Base-by-base conservation (phyloP, 2,329 filamentous ascomycete species). In the Xylariaceae sp. region DNA sequence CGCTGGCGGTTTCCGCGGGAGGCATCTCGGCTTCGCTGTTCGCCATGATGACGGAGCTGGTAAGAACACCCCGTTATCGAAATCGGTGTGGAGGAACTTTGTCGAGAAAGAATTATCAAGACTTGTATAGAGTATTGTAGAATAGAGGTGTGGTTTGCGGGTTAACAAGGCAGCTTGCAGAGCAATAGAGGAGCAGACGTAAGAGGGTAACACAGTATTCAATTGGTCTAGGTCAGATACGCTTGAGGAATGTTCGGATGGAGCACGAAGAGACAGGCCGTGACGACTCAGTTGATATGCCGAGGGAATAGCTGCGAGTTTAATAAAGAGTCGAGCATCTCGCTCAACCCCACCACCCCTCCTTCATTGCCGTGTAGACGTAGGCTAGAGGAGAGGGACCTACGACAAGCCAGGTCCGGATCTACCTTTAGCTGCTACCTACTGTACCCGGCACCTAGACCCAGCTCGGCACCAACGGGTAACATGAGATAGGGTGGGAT, bases 1-100 rank as follows among this genome's bases (percentile, higher is more conserved):
- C 86, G 73, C 88, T 87, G 78, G 96, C 91, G 64, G 81, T 79
- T 64, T 84, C 78, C 60, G 76, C 55, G 33, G 65, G 61, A n/a
- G 67, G 63, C n/a, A 65, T 54, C 13, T 67, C 64, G 11, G 26
- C 35, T 47, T 39, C 49, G 18, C 44, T 52, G 24, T 50, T 35
- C n/a, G 64, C 62, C 66, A 69, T 70, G 48, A 42, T 62, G 56
- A 47, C 15, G 32, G n/a, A n/a, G n/a, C n/a, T n/a, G n/a, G n/a
- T n/a, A n/a, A n/a, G n/a, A n/a, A n/a, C n/a, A n/a, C n/a, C n/a
- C n/a, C n/a, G n/a, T n/a, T n/a, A n/a, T n/a, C n/a, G n/a, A n/a
- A n/a, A n/a, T n/a, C n/a, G n/a, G n/a, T n/a, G n/a, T n/a, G n/a
- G n/a, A n/a, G n/a, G n/a, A n/a, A n/a, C n/a, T n/a, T n/a, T n/a